phyloP scores from a whole-genome alignment of 225 moss, liverwort and hornwort species.

The Marchantia polymorpha region DNA sequence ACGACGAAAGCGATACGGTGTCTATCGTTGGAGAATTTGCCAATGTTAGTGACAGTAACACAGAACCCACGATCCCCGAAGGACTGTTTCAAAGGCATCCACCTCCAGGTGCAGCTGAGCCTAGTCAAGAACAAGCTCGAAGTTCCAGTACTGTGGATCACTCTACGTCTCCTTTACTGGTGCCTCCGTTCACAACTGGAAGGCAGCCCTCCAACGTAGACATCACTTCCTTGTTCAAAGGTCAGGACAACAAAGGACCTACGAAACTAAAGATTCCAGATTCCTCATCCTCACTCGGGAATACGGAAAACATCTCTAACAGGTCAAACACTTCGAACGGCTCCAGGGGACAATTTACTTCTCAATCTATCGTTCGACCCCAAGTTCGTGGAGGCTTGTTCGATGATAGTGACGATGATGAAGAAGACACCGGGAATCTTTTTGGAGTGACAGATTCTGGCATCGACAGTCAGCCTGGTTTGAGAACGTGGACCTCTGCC shows the following conservation, averaged over 20 bases:
- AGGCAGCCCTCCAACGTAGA: slow-evolving; percentile 7
- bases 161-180: neutral
- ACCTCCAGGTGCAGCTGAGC: neutral
- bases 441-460: slow-evolving; percentile 31
- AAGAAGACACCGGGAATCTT: slow-evolving; percentile 36
- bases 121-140: slow-evolving; percentile 3
- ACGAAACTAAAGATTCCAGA: neutral
- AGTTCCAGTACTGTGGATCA: slow-evolving; percentile 15
- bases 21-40: slow-evolving; percentile 31
- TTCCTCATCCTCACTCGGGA: slow-evolving; percentile 5
- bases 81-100: slow-evolving; percentile 58
- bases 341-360: slow-evolving; percentile 18
- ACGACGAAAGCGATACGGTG: slow-evolving; percentile 41
- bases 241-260: slow-evolving; percentile 6
- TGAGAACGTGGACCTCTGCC: slow-evolving; percentile 40
- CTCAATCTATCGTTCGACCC: slow-evolving; percentile 10
- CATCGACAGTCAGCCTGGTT: slow-evolving; percentile 31
- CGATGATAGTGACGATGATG: slow-evolving; percentile 66
- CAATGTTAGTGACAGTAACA: slow-evolving; percentile 45
- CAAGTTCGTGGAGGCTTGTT: slow-evolving; percentile 72
- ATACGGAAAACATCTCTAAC: neutral
- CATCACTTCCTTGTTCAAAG: neutral
- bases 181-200: neutral
- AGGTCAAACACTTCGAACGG: slow-evolving; percentile 25
- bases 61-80: slow-evolving; percentile 74